Base-by-base conservation (phyloP, 805 yeast genomes). In the Kuraishia ogatae region DNA sequence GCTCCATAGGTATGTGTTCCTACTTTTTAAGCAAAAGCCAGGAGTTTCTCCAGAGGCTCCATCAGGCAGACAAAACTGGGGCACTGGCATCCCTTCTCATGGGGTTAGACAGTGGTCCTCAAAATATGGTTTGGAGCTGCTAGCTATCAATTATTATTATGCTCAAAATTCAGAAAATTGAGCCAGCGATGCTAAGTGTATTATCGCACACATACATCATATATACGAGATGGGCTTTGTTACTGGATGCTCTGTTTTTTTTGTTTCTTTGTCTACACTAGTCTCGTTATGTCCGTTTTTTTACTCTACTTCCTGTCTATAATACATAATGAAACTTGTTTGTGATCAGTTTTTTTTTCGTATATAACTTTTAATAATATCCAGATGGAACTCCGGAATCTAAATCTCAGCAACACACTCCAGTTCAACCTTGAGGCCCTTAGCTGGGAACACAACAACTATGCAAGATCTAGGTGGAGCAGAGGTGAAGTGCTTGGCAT, bases 1-100 rank as follows among this genome's bases (percentile, higher is more conserved):
- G 15, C 80, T 84, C 64, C 97, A 92, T 73, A 83, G 97, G 60
- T 92, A 92, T 67, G 89, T 88, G 20, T 88, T 87, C 62, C 62
- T 89, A 55, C 71, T 92, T 58, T 89, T 76, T 69, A 86, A 85
- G 70, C 96, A 83, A 66, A 86, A 74, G 64, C 78, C 71, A 2
- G 66, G 69, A 35, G 71, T 62, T 59, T 67, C 57, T 49, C 73
- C 66, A 39, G 72, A 76, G 52, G 66, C 73, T 17, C 74, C 83
- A 23, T 56, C 66, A 23, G 85, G 77, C 63, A 77, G 96, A 64
- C 84, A 87, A 39, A 82, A 72, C 62, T 91, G 97, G 96, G 97
- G 97, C 17, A 85, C 88, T 26, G 90, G 87, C n/a, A 73, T 75
- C 22, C 94, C 96, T 1, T 87, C 88, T 11, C 76, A 80, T 7